These are phyloP conservation scores for Schizophyllum amplum DNA, from an alignment of 1,284 basidiomycete genomes.

Conservation along the genomic window DNA sequence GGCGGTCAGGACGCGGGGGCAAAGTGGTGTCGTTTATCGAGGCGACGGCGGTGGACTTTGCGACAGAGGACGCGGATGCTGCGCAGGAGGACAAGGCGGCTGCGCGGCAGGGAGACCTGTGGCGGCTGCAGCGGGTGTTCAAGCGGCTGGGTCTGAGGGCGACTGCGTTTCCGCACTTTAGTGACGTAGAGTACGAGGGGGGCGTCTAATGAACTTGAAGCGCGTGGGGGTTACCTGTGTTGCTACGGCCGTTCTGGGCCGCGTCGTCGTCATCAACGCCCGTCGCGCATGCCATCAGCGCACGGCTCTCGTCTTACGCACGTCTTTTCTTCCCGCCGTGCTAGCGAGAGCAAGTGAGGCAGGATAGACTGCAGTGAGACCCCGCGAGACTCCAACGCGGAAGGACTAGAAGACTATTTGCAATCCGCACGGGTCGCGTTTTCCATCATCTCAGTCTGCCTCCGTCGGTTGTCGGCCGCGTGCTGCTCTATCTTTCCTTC, in stretches of 20 bases:
- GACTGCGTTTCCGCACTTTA: not conserved
- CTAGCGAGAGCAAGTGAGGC: too few relatives aligned
- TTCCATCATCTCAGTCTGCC: not conserved
- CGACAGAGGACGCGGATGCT: not conserved
- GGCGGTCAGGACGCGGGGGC: conserved; percentile 57
- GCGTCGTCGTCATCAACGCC: not conserved
- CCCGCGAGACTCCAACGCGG: not conserved
- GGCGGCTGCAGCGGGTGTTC: not conserved
- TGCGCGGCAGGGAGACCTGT: not conserved
- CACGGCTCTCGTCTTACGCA: not conserved
- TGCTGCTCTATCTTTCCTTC: conserved; percentile 1
- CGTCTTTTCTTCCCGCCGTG: not conserved
- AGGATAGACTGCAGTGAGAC: not conserved
- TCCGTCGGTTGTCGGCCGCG: not conserved
- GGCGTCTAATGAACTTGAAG: not conserved
- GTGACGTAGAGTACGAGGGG: not conserved
- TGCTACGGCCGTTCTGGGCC: not conserved
- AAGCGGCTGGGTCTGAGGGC: not conserved
- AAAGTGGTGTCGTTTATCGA: conserved; percentile 47
- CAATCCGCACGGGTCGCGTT: not conserved
- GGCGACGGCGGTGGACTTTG: not conserved
- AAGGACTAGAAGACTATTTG: not conserved
- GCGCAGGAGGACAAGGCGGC: not conserved
- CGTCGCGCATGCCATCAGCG: not conserved
- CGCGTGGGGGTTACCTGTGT: too few relatives aligned